Percentiles rank a stretch among this genome's conserved stretches.
These are phyloP conservation scores for Erythrobasidium hasegawianum DNA, from an alignment of 1,284 basidiomycete genomes.

Conservation along the genomic window DNA sequence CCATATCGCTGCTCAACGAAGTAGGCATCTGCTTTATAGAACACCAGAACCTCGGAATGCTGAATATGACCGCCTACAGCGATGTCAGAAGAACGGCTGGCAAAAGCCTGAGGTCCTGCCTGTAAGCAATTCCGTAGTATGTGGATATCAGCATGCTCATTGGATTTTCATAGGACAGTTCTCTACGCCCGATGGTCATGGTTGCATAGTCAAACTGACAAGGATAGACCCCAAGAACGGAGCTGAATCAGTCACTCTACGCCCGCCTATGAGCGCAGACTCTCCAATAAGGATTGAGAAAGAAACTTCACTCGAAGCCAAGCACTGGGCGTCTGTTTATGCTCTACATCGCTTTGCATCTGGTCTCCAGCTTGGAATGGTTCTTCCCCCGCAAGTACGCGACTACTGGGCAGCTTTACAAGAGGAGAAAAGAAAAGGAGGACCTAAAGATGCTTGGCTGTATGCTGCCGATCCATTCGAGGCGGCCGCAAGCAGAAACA, in stretches of 20 bases:
- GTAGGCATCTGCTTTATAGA: too few species aligned
- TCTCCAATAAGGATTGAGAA: slow-evolving; percentile 47
- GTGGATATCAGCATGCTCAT: too few species aligned
- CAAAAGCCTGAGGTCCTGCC: slow-evolving; percentile 70
- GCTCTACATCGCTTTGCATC: slow-evolving; percentile 81
- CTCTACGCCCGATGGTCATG: slow-evolving; percentile 60
- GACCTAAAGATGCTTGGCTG: slow-evolving; percentile 65
- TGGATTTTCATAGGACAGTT: slow-evolving; percentile 39
- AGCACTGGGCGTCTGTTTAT: slow-evolving; percentile 82
- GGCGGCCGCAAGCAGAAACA: slow-evolving; percentile 58
- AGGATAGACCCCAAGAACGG: slow-evolving; percentile 66
- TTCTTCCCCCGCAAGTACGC: slow-evolving; percentile 72
- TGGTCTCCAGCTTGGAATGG: slow-evolving; percentile 67
- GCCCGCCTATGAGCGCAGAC: slow-evolving; percentile 64
- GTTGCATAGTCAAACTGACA: slow-evolving; percentile 58
- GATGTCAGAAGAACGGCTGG: slow-evolving; percentile 82
- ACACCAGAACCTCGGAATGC: too few species aligned
- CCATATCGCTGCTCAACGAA: slow-evolving; percentile 63
- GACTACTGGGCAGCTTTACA: slow-evolving; percentile 79
- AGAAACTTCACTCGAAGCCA: slow-evolving; percentile 66
- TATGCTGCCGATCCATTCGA: slow-evolving; percentile 79
- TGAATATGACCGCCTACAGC: slow-evolving; percentile 41
- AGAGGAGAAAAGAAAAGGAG: slow-evolving; percentile 63
- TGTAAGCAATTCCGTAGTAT: slow-evolving; percentile 56
- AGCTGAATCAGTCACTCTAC: slow-evolving; percentile 64